Percentiles rank a stretch among this genome's conserved stretches.
Conservation (phyloP, 1,284 basidiomycete species). For the Peniophora sp. region DNA sequence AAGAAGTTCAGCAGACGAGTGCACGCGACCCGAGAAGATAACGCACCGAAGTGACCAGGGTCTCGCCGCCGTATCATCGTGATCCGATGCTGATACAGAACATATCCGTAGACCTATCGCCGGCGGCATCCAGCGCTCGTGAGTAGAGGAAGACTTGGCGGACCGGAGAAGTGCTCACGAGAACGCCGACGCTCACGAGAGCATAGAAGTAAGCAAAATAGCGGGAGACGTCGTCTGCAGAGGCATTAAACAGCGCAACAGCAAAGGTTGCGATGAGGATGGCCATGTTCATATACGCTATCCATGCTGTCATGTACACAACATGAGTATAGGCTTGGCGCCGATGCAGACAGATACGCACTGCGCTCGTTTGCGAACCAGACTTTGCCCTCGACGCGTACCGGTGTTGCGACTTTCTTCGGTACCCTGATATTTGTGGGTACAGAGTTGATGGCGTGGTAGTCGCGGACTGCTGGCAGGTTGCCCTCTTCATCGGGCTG, state of each 20-base stretch:
- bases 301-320: conserved; percentile 58
- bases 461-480: conserved; percentile 57
- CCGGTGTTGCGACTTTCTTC: conserved; percentile 83
- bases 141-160: background rate
- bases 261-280: conserved; percentile 83
- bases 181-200: conserved; percentile 58
- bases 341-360: conserved; percentile 23
- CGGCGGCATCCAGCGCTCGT: background rate
- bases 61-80: conserved; percentile 87
- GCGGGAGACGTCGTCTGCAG: conserved; percentile 66
- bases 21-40: background rate
- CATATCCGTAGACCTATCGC: conserved; percentile 75
- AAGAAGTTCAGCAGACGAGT: background rate
- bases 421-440: conserved; percentile 62
- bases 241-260: conserved; percentile 84
- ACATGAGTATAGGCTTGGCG: background rate
- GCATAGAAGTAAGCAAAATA: conserved; percentile 86
- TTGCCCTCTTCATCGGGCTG: conserved; percentile 40
- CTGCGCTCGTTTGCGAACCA: conserved; percentile 99
- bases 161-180: conserved; percentile 34
- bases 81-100: conserved; percentile 82
- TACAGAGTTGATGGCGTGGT: conserved; percentile 56
- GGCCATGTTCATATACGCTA: conserved; percentile 85
- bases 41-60: conserved; percentile 85
- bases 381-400: conserved; percentile 95